Conservation (phyloP, 1,139 yeast species). For the Sugiyamaella xylanicola region DNA sequence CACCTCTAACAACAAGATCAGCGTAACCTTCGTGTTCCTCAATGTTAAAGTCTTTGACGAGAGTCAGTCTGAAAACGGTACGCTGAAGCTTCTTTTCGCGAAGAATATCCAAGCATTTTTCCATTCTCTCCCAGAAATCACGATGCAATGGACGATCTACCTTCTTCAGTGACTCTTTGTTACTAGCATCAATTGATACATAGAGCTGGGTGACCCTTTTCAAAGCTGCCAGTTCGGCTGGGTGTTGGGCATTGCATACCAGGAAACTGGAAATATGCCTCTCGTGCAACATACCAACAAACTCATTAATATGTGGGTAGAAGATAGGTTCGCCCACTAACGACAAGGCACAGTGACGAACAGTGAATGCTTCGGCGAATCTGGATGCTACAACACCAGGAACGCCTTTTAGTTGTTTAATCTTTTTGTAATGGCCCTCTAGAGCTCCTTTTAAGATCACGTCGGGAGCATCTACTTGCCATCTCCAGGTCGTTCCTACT, state of each 20-base stretch:
- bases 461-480: slow-evolving; percentile 93
- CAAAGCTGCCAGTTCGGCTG: slow-evolving; percentile 70
- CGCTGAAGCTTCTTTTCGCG: slow-evolving; percentile 80
- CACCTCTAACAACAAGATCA: slow-evolving; percentile 78
- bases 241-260: slow-evolving; percentile 96
- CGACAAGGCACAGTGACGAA: slow-evolving; percentile 88
- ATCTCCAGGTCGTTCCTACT: slow-evolving; percentile 93
- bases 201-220: slow-evolving; percentile 84
- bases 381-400: slow-evolving; percentile 92
- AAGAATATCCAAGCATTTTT: slow-evolving; percentile 76
- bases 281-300: slow-evolving; percentile 75
- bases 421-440: slow-evolving; percentile 85
- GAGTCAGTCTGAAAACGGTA: slow-evolving; percentile 86
- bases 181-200: slow-evolving; percentile 91
- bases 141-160: slow-evolving; percentile 87
- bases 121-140: slow-evolving; percentile 90
- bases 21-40: slow-evolving; percentile 83
- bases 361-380: slow-evolving; percentile 86
- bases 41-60: slow-evolving; percentile 92
- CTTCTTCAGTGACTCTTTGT: slow-evolving; percentile 72
- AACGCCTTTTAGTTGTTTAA: slow-evolving; percentile 92
- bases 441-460: slow-evolving; percentile 81
- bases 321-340: slow-evolving; percentile 94
- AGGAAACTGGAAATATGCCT: slow-evolving; percentile 79
- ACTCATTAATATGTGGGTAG: slow-evolving; percentile 87